A percentile compares a stretch with the other conserved stretches of the same genome.
These are phyloP conservation scores for Sicyos edulis DNA, from an alignment of 306 rosid genomes.

Conservation along the genomic window DNA sequence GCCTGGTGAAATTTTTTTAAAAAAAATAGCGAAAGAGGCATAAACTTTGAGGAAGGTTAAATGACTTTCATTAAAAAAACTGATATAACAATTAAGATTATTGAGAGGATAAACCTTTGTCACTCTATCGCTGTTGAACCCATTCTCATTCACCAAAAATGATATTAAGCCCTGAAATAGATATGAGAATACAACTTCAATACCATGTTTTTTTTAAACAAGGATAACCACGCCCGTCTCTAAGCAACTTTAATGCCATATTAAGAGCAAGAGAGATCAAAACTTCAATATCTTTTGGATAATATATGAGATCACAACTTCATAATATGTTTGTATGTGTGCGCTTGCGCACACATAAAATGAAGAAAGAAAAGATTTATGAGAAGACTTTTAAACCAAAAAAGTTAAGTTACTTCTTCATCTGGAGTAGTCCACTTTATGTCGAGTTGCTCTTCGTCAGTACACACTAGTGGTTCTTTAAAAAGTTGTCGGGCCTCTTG, in stretches of 20 bases:
- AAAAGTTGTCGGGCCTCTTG: constrained; percentile 83
- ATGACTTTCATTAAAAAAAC: constrained; percentile 23
- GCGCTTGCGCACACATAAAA: background rate
- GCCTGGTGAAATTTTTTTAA: constrained; percentile 58
- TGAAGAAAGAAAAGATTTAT: constrained; percentile 1
- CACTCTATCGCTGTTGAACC: constrained; percentile 86
- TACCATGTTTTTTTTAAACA: too few relatives aligned
- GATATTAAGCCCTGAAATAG: constrained; percentile 59
- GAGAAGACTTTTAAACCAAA: constrained; percentile 24
- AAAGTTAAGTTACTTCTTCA: constrained; percentile 57
- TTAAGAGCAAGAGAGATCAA: background rate
- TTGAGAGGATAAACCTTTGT: constrained; percentile 51
- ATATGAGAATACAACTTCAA: constrained; percentile 24
- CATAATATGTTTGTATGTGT: background rate
- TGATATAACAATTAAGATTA: constrained; percentile 4
- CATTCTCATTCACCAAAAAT: constrained; percentile 87
- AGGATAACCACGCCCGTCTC: too few relatives aligned
- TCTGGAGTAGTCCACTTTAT: constrained; percentile 90
- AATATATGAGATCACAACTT: background rate
- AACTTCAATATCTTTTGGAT: background rate
- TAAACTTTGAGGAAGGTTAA: background rate
- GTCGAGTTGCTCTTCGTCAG: constrained; percentile 60
- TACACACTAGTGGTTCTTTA: constrained; percentile 65
- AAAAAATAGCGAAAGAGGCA: constrained; percentile 17
- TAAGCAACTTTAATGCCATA: constrained; percentile 21